These are phyloP conservation scores for Agapanthus africanus DNA, from an alignment of 106 monocot genomes.

Conservation along the genomic window DNA sequence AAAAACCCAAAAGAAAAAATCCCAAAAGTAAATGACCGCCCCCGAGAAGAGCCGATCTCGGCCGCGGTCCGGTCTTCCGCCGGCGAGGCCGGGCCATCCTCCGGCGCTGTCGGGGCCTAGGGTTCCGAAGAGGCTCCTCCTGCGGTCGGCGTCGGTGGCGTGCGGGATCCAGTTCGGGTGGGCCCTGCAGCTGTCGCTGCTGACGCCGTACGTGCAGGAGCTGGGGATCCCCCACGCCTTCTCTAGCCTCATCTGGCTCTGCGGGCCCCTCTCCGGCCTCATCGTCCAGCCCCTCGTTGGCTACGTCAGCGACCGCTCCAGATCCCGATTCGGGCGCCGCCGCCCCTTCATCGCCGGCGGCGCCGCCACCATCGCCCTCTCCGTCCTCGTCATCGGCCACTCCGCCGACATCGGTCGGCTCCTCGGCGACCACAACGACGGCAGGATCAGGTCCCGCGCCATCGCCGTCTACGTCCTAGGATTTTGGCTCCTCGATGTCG, in stretches of 20 bases:
- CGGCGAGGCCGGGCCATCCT: constrained; percentile 9
- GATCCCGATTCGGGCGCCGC: constrained; percentile 35
- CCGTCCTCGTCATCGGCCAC: constrained; percentile 40
- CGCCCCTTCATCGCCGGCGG: constrained; percentile 52
- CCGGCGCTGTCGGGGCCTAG: constrained; percentile 7
- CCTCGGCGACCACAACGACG: constrained; percentile 33
- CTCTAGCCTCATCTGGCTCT: constrained; percentile 71
- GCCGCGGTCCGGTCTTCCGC: not conserved
- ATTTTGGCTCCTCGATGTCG: constrained; percentile 66
- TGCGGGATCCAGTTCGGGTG: constrained; percentile 72
- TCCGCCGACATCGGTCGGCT: constrained; percentile 48
- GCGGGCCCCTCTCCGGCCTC: constrained; percentile 65
- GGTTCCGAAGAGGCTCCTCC: constrained; percentile 26
- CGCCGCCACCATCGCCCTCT: constrained; percentile 22
- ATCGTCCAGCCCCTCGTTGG: constrained; percentile 66
- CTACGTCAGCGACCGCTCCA: constrained; percentile 48
- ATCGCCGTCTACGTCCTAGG: constrained; percentile 45
- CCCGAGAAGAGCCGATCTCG: not conserved
- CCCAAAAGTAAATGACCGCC: not conserved
- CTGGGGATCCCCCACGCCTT: constrained; percentile 60
- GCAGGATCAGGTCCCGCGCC: constrained; percentile 17
- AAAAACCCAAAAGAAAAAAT: too few relatives aligned
- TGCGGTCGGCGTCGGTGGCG: constrained; percentile 35
- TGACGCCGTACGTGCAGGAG: constrained; percentile 75
- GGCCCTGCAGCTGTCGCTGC: constrained; percentile 70